Percentiles rank a stretch among this genome's conserved stretches.
Evolutionary conservation across 768 basidiomycete species (phyloP).

Genomic region (Aureoboletus auriporus): DNA sequence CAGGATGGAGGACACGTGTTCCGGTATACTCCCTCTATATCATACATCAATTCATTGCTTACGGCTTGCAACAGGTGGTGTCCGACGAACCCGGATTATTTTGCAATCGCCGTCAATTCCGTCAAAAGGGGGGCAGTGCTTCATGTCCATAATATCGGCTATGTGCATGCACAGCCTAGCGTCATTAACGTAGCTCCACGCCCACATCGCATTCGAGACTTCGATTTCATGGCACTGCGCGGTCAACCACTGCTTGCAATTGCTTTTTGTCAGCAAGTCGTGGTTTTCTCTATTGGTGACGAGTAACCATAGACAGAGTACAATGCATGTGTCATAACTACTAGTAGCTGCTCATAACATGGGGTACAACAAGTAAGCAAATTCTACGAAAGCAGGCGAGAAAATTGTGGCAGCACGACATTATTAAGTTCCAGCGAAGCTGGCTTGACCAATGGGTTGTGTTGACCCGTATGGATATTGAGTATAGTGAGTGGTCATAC

Average conservation of each 20-base stretch:
- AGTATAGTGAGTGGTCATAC: constrained; percentile 32
- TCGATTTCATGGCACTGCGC: constrained; percentile 65
- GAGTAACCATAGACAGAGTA: constrained; percentile 36
- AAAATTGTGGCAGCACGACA: not conserved
- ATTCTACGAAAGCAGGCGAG: constrained; percentile 2
- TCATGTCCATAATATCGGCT: constrained; percentile 65
- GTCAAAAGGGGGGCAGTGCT: constrained; percentile 60
- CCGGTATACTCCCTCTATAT: constrained; percentile 39
- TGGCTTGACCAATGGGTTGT: constrained; percentile 21
- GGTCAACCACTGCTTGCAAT: constrained; percentile 67
- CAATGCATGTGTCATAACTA: constrained; percentile 19
- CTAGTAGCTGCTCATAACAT: constrained; percentile 7
- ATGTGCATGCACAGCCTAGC: constrained; percentile 61
- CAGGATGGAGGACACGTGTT: constrained; percentile 66
- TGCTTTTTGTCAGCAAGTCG: constrained; percentile 56
- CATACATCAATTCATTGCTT: not conserved
- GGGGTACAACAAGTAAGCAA: constrained; percentile 2
- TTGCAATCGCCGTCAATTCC: constrained; percentile 67
- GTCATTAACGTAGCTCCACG: constrained; percentile 53
- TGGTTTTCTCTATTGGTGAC: constrained; percentile 61
- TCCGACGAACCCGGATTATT: constrained; percentile 68
- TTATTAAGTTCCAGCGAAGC: constrained; percentile 19
- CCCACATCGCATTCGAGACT: constrained; percentile 66
- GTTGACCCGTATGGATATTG: constrained; percentile 30
- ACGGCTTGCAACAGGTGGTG: constrained; percentile 60